Base-by-base conservation (phyloP, 2,329 filamentous ascomycete genomes). In the Pseudocercospora crystallina region DNA sequence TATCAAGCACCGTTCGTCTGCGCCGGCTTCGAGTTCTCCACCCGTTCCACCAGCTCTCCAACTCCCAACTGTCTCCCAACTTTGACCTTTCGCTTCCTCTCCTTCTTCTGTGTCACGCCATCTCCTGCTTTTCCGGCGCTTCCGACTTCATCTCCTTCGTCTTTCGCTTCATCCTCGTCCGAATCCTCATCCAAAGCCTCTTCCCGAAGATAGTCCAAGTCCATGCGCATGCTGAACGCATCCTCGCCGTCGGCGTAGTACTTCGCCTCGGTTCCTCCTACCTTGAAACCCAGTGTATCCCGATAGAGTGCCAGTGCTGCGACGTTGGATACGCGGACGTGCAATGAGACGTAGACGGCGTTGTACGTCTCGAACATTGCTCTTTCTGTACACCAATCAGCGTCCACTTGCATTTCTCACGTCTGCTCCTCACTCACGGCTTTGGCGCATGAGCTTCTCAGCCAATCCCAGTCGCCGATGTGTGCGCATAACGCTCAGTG, bases 191-290 rank as follows among this genome's bases (percentile, higher is more conserved):
- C 68, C 39, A 68, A 57, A 11, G 87, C 78, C 59, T 79, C 76
- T 52, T 80, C 75, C 47, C 77, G 73, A 38, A 86, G 68, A 43
- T 76, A 73, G 2, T 73, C 72, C 37, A 99, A 80, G 65, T 97
- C 87, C 70, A 96, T 87, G 57, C 85, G 85, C 94, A 99, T 99
- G 67, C 84, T 88, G 69, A 85, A 96, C 33, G 94, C 94, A 75
- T 99, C 90, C 76, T 99, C 94, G 53, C 92, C 92, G 71, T 99
- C 94, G 51, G 94, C 94, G 70, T 99, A 99, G 80, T 96, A 96
- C 74, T 91, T 94, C 42, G 81, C 70, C 73, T 95, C 90, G 9
- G 86, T 84, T 76, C 90, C 94, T 59, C 94, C 89, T 61, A 89
- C 87, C 68, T 85, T 82, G 79, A 96, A 97, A 47, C 89, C 86